Percentiles rank a stretch among this genome's conserved stretches.
These are phyloP conservation scores for Coelastrella sp. DNA, from an alignment of 139 green algal genomes.

Conservation along the genomic window DNA sequence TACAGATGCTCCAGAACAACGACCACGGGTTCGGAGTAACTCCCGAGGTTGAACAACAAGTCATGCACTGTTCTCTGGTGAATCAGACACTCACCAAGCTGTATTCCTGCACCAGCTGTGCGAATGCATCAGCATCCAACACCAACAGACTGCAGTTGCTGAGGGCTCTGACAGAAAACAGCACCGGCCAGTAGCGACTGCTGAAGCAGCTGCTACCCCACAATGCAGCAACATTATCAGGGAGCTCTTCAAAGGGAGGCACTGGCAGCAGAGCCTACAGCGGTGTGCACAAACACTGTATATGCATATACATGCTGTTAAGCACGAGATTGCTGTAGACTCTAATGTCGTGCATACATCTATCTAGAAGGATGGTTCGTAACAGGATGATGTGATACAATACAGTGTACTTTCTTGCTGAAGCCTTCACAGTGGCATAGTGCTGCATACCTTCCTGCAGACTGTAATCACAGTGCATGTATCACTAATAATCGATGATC, in stretches of 20 bases:
- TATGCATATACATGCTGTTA: too few relatives aligned
- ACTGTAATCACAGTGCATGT: too few relatives aligned
- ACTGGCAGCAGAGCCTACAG: slow-evolving; percentile 39
- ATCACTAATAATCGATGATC: too few relatives aligned
- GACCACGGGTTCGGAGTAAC: neutral
- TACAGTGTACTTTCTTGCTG: too few relatives aligned
- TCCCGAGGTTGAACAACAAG: neutral
- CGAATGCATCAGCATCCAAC: slow-evolving; percentile 22
- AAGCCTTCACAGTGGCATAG: too few relatives aligned
- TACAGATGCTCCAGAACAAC: neutral
- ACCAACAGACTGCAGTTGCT: slow-evolving; percentile 42
- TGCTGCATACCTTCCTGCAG: too few relatives aligned
- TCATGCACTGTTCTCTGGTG: neutral
- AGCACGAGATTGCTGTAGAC: too few relatives aligned
- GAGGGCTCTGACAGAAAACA: slow-evolving; percentile 24
- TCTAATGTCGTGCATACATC: too few relatives aligned
- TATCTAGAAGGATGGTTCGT: too few relatives aligned
- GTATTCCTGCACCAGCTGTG: slow-evolving; percentile 27
- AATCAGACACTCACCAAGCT: neutral
- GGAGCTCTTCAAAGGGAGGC: neutral
- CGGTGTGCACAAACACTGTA: too few relatives aligned
- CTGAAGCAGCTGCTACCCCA: neutral
- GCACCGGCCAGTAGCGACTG: neutral
- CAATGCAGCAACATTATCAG: neutral
- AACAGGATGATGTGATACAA: too few relatives aligned